Evolutionary conservation across 2,329 filamentous ascomycete genomes (phyloP).

Genomic region (Coccinonectria pachysandricola): DNA sequence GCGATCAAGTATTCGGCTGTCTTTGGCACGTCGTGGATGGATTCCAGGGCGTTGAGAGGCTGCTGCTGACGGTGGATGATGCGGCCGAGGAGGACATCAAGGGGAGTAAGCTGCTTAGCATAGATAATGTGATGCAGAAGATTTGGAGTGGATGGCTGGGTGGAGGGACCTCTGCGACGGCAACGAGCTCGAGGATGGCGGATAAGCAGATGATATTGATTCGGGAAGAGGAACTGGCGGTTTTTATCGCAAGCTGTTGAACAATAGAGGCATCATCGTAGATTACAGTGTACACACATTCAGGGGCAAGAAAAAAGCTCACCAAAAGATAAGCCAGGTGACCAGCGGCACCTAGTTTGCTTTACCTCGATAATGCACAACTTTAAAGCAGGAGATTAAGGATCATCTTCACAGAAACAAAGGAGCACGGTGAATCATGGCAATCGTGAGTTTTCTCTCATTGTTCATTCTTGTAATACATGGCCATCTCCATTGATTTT

Average conservation of each 20-base stretch:
- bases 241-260: slow-evolving; percentile 17
- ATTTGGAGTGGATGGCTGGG: slow-evolving; percentile 38
- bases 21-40: slow-evolving; percentile 39
- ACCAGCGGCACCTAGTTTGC: too few species aligned
- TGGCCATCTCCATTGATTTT: too few species aligned
- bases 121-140: slow-evolving; percentile 33
- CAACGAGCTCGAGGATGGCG: slow-evolving; percentile 29
- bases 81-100: slow-evolving; percentile 25
- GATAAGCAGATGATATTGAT: slow-evolving; percentile 35
- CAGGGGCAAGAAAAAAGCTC: slow-evolving; percentile 1
- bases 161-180: slow-evolving; percentile 27
- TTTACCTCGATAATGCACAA: too few species aligned
- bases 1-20: slow-evolving; percentile 35
- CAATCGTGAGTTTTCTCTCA: too few species aligned
- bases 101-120: slow-evolving; percentile 18
- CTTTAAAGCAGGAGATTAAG: too few species aligned
- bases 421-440: too few species aligned
- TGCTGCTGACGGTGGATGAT: slow-evolving; percentile 32
- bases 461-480: too few species aligned
- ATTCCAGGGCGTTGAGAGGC: slow-evolving; percentile 25
- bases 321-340: too few species aligned
- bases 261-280: too few species aligned
- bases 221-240: slow-evolving; percentile 30
- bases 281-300: too few species aligned
- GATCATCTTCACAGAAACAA: too few species aligned